Base-by-base conservation (phyloP, 208 protist species). In the Endotrypanum monterogeii region DNA sequence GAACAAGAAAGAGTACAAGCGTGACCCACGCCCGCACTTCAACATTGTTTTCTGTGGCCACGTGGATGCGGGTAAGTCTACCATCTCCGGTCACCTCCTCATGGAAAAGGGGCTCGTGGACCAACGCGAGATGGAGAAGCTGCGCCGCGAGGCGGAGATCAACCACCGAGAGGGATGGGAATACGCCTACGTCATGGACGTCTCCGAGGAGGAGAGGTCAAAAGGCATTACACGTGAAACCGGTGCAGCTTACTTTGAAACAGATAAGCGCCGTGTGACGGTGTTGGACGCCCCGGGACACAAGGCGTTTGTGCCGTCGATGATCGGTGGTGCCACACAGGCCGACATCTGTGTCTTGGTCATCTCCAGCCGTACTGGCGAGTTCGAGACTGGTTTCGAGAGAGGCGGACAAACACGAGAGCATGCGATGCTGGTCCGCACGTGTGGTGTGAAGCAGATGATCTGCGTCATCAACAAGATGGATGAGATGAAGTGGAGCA, bases 391-490 rank as follows among this genome's bases (percentile, higher is more conserved):
- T 16, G 99, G 99, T 46, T 99, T 99, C 76, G 98, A 99, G 60
- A 94, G 93, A 61, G 98, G 98, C 69, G 99, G 99, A 32, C 99
- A 99, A 92, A 99, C 99, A 4, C 92, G 98, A 46, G 99, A 99
- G 90, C 99, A 99, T 88, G 98, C 98, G 14, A 96, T 99, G 84
- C 91, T 99, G 8, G 98, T 99, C 48, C 99, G 99, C 78, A 99
- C 99, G 39, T 95, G 98, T 71, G 99, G 99, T 60, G 96, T 99
- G 54, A 94, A 96, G 62, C 90, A 98, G 69, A 93, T 99, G 73
- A 93, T 99, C 46, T 98, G 99, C 50, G 94, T 97, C 23, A 95
- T 99, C 73, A 99, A 99, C 94, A 99, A 99, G 89, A 99, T 99
- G 99, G 99, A 99, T 87, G 99, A 99, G 76, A 98, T 99, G 66